These are phyloP conservation scores for Bigelowiella natans DNA, from an alignment of 78 protist genomes.

Conservation along the genomic window DNA sequence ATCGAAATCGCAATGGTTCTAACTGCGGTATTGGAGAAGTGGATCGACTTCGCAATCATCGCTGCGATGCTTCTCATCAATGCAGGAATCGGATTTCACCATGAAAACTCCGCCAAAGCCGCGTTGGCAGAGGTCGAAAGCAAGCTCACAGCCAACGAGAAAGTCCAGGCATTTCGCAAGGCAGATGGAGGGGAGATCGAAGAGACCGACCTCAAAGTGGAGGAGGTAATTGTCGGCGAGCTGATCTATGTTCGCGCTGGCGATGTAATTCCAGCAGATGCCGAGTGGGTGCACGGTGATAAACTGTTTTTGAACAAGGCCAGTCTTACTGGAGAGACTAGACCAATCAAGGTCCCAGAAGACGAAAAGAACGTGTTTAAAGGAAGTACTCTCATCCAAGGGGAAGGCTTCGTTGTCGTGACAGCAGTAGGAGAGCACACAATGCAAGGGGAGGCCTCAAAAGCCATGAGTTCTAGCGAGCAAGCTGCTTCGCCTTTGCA, in stretches of 20 bases:
- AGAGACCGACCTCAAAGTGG: too few species aligned
- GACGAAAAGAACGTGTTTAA: background rate
- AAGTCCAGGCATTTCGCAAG: background rate
- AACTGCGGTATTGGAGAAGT: background rate
- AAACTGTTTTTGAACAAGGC: constrained; percentile 3
- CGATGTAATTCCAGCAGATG: background rate
- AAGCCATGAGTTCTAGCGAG: background rate
- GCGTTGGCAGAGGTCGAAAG: constrained; percentile 71
- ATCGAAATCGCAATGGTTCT: background rate
- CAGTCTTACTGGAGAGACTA: constrained; percentile 29
- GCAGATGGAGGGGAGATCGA: background rate
- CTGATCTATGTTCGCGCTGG: constrained; percentile 3
- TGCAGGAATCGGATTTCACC: background rate
- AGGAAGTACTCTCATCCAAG: background rate
- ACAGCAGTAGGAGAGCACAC: background rate
- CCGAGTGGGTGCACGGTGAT: background rate
- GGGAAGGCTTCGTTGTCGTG: background rate
- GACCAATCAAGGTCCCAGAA: background rate
- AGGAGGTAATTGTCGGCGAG: constrained; percentile 20
- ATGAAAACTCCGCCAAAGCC: constrained; percentile 66
- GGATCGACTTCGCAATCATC: background rate
- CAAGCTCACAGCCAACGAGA: constrained; percentile 32
- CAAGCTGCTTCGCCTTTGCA: background rate
- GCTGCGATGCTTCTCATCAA: background rate
- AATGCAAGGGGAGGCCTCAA: background rate